These are phyloP conservation scores for Agaricus blazei DNA, from an alignment of 768 basidiomycete species.

Conservation along the genomic window DNA sequence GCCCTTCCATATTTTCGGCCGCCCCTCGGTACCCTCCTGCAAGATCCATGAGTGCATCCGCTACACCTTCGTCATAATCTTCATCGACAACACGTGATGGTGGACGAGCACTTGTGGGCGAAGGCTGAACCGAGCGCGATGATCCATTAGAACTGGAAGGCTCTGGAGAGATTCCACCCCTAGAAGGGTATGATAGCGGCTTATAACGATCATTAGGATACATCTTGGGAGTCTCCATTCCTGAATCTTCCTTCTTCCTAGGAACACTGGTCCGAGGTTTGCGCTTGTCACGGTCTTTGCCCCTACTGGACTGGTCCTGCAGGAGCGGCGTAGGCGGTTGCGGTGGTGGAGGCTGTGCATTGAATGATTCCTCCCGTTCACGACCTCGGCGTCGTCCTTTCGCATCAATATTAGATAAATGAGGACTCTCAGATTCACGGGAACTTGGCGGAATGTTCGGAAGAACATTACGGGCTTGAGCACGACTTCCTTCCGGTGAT, in stretches of 20 bases:
- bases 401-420: slow-evolving; percentile 33
- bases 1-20: slow-evolving; percentile 26
- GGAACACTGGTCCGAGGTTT: slow-evolving; percentile 10
- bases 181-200: slow-evolving; percentile 18
- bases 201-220: slow-evolving; percentile 12
- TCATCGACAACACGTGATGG: slow-evolving; percentile 78
- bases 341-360: slow-evolving; percentile 8
- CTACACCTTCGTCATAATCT: slow-evolving; percentile 87
- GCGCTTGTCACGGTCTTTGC: slow-evolving; percentile 10
- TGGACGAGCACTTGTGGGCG: slow-evolving; percentile 59
- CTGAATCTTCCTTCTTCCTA: slow-evolving; percentile 40
- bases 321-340: slow-evolving; percentile 5
- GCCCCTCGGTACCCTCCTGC: slow-evolving; percentile 31
- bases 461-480: slow-evolving; percentile 25
- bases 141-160: slow-evolving; percentile 65
- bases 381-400: slow-evolving; percentile 43
- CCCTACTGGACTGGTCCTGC: slow-evolving; percentile 8
- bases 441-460: slow-evolving; percentile 27
- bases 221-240: slow-evolving; percentile 40
- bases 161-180: slow-evolving; percentile 51
- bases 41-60: slow-evolving; percentile 78
- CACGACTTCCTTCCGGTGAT: slow-evolving; percentile 42
- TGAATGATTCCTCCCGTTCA: slow-evolving; percentile 17
- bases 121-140: slow-evolving; percentile 65
- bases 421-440: slow-evolving; percentile 61